These are phyloP conservation scores for Azolla pinnata DNA, from an alignment of 75 land plant genomes.

Conservation along the genomic window DNA sequence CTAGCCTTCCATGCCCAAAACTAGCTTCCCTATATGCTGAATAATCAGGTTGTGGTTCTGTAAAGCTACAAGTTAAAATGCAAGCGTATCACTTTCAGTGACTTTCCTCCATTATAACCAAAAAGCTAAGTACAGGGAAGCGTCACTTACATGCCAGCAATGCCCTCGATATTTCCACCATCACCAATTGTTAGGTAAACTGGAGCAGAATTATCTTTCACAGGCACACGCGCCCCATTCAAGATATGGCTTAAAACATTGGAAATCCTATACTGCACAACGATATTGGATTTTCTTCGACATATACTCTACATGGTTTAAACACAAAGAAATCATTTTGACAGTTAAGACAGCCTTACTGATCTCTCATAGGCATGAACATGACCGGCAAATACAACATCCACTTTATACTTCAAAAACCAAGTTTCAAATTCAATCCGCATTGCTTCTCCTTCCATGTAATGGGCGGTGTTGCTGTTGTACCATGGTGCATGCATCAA, in stretches of 20 bases:
- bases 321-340: no score
- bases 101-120: no score
- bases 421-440: slow-evolving; percentile 17
- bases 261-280: slow-evolving; percentile 6
- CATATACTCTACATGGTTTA: no score
- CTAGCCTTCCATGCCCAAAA: slow-evolving; percentile 69
- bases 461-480: slow-evolving; percentile 25
- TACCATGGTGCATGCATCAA: slow-evolving; percentile 32
- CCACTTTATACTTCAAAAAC: slow-evolving; percentile 31
- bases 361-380: slow-evolving; percentile 94
- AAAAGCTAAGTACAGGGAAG: no score
- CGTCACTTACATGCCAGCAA: slow-evolving; percentile 26
- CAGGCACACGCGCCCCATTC: not conserved
- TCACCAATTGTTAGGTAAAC: slow-evolving; percentile 35
- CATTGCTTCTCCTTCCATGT: slow-evolving; percentile 34
- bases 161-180: slow-evolving; percentile 41
- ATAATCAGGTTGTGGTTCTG: slow-evolving; percentile 63
- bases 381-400: slow-evolving; percentile 83
- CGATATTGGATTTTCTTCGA: no score
- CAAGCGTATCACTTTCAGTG: no score
- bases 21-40: slow-evolving; percentile 84
- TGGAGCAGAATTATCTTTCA: slow-evolving; percentile 3
- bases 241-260: not conserved
- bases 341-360: slow-evolving; percentile 24
- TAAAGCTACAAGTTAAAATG: slow-evolving; percentile 35